A percentile compares a stretch with the other conserved stretches of the same genome.
Conservation (phyloP, 768 basidiomycete species). For the Hysterangium stoloniferum region DNA sequence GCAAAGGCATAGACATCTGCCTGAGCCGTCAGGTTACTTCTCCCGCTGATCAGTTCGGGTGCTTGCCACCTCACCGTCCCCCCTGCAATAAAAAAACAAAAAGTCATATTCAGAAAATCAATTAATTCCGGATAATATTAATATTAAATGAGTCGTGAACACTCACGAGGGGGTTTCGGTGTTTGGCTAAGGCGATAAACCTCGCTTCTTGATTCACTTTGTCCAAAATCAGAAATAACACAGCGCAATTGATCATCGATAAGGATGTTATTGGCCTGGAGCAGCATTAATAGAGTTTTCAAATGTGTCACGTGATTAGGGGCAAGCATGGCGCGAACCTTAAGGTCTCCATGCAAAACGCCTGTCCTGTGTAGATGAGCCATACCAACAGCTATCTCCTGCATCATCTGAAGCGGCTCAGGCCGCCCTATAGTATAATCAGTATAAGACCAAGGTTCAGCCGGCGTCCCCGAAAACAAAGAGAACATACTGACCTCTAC, state of each 20-base stretch:
- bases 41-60: conserved; percentile 54
- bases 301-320: neutral
- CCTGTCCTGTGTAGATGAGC: conserved; percentile 63
- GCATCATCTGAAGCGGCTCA: conserved; percentile 53
- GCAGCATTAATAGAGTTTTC: no score
- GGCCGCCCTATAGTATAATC: no score
- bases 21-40: conserved; percentile 38
- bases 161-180: conserved; percentile 28
- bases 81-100: no score
- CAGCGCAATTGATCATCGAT: conserved; percentile 61
- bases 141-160: no score
- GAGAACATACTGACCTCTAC: conserved; percentile 10
- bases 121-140: no score
- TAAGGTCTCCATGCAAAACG: conserved; percentile 75
- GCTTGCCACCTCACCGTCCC: conserved; percentile 68
- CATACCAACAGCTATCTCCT: conserved; percentile 77
- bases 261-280: conserved; percentile 67
- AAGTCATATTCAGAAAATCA: neutral
- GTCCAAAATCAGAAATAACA: conserved; percentile 77
- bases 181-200: conserved; percentile 52
- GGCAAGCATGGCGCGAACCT: conserved; percentile 40
- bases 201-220: conserved; percentile 73
- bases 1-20: conserved; percentile 67
- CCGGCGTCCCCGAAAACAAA: no score
- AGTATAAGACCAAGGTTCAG: no score